Evolutionary conservation across 148 eudicot species (phyloP).

Genomic region (Gaultheria prostrata): DNA sequence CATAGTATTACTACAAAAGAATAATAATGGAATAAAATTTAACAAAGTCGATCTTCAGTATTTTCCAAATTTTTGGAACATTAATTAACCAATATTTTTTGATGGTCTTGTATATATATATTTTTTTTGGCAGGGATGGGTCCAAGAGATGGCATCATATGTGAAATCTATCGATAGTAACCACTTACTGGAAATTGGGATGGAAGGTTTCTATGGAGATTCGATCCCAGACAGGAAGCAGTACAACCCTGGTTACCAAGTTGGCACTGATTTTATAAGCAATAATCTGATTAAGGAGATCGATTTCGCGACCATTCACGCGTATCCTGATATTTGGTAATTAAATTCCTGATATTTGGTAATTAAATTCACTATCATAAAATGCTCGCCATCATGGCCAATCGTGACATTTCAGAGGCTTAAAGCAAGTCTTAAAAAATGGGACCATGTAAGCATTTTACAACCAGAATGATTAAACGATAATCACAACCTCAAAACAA

Average conservation of each 20-base stretch:
- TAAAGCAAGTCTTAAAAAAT: too few relatives aligned
- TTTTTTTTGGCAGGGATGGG: constrained; percentile 23
- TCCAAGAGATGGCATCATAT: constrained; percentile 33
- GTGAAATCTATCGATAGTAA: constrained; percentile 30
- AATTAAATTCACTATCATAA: background rate
- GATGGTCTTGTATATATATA: background rate
- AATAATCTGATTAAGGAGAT: constrained; percentile 30
- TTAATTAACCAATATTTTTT: background rate
- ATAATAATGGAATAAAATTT: too few relatives aligned
- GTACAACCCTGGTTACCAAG: constrained; percentile 27
- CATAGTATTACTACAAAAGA: too few relatives aligned
- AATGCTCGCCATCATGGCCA: too few relatives aligned
- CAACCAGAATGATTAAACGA: too few relatives aligned
- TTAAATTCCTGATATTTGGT: constrained; percentile 35
- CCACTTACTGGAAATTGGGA: constrained; percentile 32
- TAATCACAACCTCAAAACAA: too few relatives aligned
- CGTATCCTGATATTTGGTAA: constrained; percentile 37
- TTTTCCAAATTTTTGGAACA: background rate
- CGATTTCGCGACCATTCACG: constrained; percentile 37
- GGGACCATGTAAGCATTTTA: too few relatives aligned
- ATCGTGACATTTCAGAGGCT: too few relatives aligned
- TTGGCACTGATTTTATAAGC: constrained; percentile 34
- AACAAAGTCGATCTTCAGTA: too few relatives aligned
- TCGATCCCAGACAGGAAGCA: constrained; percentile 27
- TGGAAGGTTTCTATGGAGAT: constrained; percentile 43